phyloP scores from a whole-genome alignment of 768 basidiomycete genomes.

The Asterophora parasitica region DNA sequence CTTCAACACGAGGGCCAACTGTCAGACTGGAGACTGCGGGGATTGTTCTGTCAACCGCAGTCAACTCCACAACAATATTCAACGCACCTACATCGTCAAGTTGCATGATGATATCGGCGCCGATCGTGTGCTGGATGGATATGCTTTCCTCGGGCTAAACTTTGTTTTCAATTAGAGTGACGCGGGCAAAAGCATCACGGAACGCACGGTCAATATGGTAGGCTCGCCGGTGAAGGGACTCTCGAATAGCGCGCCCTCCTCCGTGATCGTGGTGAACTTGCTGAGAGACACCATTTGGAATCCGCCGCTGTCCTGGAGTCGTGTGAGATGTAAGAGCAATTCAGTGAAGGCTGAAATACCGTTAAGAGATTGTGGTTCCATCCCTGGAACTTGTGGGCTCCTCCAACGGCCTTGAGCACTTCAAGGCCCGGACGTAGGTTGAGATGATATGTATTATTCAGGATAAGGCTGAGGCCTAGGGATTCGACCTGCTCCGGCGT shows the following conservation, averaged over 20 bases:
- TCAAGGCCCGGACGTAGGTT: conserved; percentile 80
- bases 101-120: conserved; percentile 94
- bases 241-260: conserved; percentile 82
- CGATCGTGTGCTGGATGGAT: conserved; percentile 84
- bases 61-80: not conserved
- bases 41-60: not conserved
- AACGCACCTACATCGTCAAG: conserved; percentile 82
- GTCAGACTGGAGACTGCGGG: conserved; percentile 71
- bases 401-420: conserved; percentile 69
- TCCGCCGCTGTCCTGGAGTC: conserved; percentile 74
- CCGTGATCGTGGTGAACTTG: conserved; percentile 82
- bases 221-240: conserved; percentile 85
- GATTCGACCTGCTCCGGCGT: conserved; percentile 80
- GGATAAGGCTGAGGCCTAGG: conserved; percentile 74
- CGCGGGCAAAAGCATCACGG: conserved; percentile 2
- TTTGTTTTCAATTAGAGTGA: conserved; percentile 3
- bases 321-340: not conserved
- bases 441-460: conserved; percentile 90
- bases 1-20: conserved; percentile 73
- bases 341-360: conserved; percentile 33
- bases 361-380: conserved; percentile 86
- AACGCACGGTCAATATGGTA: conserved; percentile 78
- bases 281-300: conserved; percentile 84
- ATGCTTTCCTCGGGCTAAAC: conserved; percentile 88
- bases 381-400: conserved; percentile 87